These are phyloP conservation scores for Paracorniculantispora psalliotae DNA, from an alignment of 2,329 filamentous ascomycete genomes.

Conservation along the genomic window DNA sequence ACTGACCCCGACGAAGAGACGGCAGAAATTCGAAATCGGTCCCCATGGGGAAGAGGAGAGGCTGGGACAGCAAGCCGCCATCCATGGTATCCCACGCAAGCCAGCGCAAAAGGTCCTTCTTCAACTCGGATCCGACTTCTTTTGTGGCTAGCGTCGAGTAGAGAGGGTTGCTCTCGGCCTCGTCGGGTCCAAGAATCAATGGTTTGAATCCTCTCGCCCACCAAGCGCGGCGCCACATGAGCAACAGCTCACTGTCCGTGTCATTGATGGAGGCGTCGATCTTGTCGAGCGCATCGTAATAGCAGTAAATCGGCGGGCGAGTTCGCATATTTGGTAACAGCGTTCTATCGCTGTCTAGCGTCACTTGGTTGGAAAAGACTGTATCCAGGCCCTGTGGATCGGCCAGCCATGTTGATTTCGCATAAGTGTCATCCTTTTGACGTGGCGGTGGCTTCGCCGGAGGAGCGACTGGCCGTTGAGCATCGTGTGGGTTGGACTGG, in stretches of 20 bases:
- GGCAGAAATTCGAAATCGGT: constrained; percentile 65
- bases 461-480: constrained; percentile 62
- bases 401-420: constrained; percentile 77
- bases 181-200: constrained; percentile 70
- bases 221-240: constrained; percentile 90
- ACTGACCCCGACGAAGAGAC: constrained; percentile 71
- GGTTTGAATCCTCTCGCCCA: constrained; percentile 92
- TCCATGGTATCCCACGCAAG: constrained; percentile 91
- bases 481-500: constrained; percentile 41
- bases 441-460: constrained; percentile 67
- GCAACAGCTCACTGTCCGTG: constrained; percentile 71
- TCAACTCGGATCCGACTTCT: constrained; percentile 56
- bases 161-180: constrained; percentile 77
- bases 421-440: constrained; percentile 73
- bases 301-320: constrained; percentile 80
- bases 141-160: constrained; percentile 65
- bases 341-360: constrained; percentile 74
- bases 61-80: constrained; percentile 73
- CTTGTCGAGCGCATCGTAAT: constrained; percentile 67
- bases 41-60: constrained; percentile 81
- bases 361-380: constrained; percentile 78
- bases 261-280: constrained; percentile 61
- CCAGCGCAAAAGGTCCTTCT: constrained; percentile 74
- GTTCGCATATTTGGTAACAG: constrained; percentile 71
- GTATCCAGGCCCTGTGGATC: constrained; percentile 83